Percentiles rank a stretch among this genome's conserved stretches.
Evolutionary conservation across 306 rosid species (phyloP).

Genomic region (Ziziphus jujuba): DNA sequence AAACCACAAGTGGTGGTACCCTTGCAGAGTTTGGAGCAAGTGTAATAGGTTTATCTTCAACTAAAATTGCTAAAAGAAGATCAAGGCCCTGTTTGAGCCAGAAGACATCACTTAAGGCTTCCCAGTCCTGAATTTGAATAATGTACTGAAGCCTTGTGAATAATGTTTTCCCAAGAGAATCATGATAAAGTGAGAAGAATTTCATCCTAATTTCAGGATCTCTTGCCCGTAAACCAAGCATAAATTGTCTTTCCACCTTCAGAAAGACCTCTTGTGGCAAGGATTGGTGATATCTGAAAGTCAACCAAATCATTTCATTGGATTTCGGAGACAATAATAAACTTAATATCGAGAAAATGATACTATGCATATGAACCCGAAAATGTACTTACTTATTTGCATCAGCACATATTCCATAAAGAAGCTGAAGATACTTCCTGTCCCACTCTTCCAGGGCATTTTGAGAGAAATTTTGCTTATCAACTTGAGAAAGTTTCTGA

Average conservation of each 20-base stretch:
- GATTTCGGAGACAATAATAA: slow-evolving; percentile 21
- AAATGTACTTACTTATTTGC: slow-evolving; percentile 67
- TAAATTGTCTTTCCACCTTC: slow-evolving; percentile 89
- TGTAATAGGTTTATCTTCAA: slow-evolving; percentile 90
- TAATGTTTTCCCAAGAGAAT: slow-evolving; percentile 74
- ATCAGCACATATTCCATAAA: slow-evolving; percentile 85
- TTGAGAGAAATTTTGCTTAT: slow-evolving; percentile 71
- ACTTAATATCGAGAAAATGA: no score
- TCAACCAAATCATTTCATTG: slow-evolving; percentile 24
- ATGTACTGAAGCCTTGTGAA: slow-evolving; percentile 86
- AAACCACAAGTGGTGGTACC: slow-evolving; percentile 74
- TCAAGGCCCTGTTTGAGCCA: slow-evolving; percentile 99
- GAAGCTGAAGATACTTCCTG: slow-evolving; percentile 81
- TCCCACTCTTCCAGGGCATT: slow-evolving; percentile 84
- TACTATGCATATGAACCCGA: slow-evolving; percentile 6
- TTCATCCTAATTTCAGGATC: slow-evolving; percentile 92
- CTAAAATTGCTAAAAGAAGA: slow-evolving; percentile 90
- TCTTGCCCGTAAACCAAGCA: slow-evolving; percentile 95
- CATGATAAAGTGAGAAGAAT: slow-evolving; percentile 84
- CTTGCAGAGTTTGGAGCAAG: slow-evolving; percentile 97
- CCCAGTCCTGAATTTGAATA: slow-evolving; percentile 93
- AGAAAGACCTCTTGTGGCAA: slow-evolving; percentile 88
- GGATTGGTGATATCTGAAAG: slow-evolving; percentile 56
- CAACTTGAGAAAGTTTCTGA: slow-evolving; percentile 93
- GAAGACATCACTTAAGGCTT: slow-evolving; percentile 89